Evolutionary conservation across 1,284 basidiomycete genomes (phyloP), one percentile per base, ranked within the genome.

Genomic region (Athelia psychrophila): DNA sequence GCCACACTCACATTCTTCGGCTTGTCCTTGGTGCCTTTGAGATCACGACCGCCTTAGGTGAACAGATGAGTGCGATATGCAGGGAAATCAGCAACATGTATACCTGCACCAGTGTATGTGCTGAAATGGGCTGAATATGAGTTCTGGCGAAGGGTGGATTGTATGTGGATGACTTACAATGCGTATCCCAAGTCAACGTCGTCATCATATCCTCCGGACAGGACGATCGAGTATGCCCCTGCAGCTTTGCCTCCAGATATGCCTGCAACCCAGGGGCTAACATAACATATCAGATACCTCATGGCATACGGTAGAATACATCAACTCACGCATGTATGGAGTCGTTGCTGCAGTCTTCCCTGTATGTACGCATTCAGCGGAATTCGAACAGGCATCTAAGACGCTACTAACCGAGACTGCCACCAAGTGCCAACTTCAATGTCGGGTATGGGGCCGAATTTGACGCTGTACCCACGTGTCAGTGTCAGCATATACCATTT

Each of bases 191-290:
- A 64, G 57, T 93, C 91, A 19, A 93, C 78, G 58, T 93, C 91
- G 53, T 93, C 91, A 36, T 90, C 87, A 58, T 93, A 94, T 2
- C 89, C 89, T 15, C 91, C 91, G 44, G 87, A 91, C 6, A 94
- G 76, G 2, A 86, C 90, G 9, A 94, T 78, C 47, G 86, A 89
- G 60, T 86, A 89, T 6, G 89, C 89, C 2, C 92, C 91, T 1
- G 83, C 55, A n/a, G 6, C 9, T 1, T 70, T 68, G 3, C 84
- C 82, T 3, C 79, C 78, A 10, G 85, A 71, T 33, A 94, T 93
- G 0, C 91, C 91, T 23, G 78, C 86, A 1, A 93, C 91, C 75
- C 80, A 84, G 0, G 91, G 91, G 1, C 88, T 83, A 58, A 22
- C 44, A 35, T 52, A 32, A 50, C 50, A 50, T 20, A 16, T 32